Evolutionary conservation across 345 rosid genomes (phyloP), one percentile per base, ranked within the genome.

Genomic region (Mangifera indica): DNA sequence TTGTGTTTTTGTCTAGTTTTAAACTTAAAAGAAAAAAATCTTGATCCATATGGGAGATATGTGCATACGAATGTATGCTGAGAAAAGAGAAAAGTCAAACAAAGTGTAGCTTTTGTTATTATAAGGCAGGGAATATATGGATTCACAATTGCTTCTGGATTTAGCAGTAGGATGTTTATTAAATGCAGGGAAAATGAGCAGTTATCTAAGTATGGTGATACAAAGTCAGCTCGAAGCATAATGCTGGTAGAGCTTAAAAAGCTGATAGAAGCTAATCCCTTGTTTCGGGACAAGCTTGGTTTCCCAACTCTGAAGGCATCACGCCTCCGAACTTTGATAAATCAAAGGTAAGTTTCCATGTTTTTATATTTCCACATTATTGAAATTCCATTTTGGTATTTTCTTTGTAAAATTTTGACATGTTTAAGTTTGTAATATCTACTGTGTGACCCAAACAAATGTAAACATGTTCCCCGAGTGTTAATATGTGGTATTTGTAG

Each of bases 401-500:
- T 37, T 37, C 40, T 37, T 37, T 37, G 42, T 37, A 37, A 37
- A 5, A 5, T 37, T 5, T 37, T 37, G 18, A 37, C 49, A 74
- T 86, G 86, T 56, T 79, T 81, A 80, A 83, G 82, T 72, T 88
- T 88, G 87, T 90, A 85, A 74, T 89, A 88, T 71, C 84, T 77
- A 75, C 76, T 83, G 44, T 82, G 87, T 76, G 55, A 65, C 69
- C 53, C 17, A 49, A 7, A 64, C 20, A 3, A 14, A 22, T 64
- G 53, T 29, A 44, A 21, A 17, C 32, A 67, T 15, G 62, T 69
- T 58, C 45, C 24, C 34, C 4, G 48, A 8, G 24, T 9, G 22
- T 21, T 59, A 29, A 17, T 49, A 21, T 59, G 7, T 60, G 32
- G 48, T 25, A 17, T 63, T 26, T 70, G 62, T 79, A 89, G 94